Evolutionary conservation across 164 flowering plant genomes (phyloP).

Genomic region (Vitis rupestris): DNA sequence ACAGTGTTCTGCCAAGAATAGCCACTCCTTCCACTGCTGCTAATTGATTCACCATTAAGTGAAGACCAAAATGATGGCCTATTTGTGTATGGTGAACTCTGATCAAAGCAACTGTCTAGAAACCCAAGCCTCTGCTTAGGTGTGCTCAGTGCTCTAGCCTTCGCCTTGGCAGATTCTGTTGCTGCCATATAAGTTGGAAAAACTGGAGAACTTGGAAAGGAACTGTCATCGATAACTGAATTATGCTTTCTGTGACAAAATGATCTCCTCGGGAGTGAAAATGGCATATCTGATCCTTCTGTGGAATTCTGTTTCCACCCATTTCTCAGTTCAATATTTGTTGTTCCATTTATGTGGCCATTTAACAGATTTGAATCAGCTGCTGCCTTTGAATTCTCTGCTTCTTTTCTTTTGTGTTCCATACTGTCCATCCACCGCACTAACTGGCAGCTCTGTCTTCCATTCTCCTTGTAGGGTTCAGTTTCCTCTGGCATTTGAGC

Average conservation of each 20-base stretch:
- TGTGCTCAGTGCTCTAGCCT: conserved; percentile 63
- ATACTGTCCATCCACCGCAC: conserved; percentile 17
- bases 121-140: conserved; percentile 55
- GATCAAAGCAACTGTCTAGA: conserved; percentile 33
- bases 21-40: conserved; percentile 13
- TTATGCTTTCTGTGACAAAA: conserved; percentile 27
- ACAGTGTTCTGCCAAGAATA: conserved; percentile 25
- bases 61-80: conserved; percentile 42
- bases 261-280: conserved; percentile 38
- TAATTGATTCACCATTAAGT: conserved; percentile 29
- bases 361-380: not conserved
- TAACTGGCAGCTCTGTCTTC: conserved; percentile 14
- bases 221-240: conserved; percentile 29
- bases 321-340: conserved; percentile 18
- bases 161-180: conserved; percentile 74
- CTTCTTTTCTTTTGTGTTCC: not conserved
- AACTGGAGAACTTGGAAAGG: conserved; percentile 40
- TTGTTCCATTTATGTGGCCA: not conserved
- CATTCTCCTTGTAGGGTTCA: conserved; percentile 10
- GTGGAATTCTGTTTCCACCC: conserved; percentile 9
- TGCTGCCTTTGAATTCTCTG: conserved; percentile 3
- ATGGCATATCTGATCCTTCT: conserved; percentile 22
- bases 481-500: conserved; percentile 26
- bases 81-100: conserved; percentile 29
- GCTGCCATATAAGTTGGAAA: conserved; percentile 77